Evolutionary conservation across 2,329 filamentous ascomycete species (phyloP), one percentile per base, ranked within the genome.

Genomic region (Stagonosporopsis rhizophila): DNA sequence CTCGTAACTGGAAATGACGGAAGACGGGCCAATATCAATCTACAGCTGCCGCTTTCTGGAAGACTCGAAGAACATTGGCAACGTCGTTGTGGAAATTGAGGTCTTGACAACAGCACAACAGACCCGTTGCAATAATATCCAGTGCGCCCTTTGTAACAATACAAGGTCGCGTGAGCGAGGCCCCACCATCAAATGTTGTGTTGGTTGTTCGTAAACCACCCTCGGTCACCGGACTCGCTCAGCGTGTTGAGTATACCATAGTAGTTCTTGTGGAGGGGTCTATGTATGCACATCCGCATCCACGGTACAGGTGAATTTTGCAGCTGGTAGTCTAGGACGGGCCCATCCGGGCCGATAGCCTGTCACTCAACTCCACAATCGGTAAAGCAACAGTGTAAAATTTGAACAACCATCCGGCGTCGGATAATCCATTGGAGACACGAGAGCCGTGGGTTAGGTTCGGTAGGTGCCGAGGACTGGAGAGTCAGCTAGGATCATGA

Each of bases 41-140:
- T 40, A 37, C 22, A 35, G 37, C 11, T 39, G 47, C 47, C 46
- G 22, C 8, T 20, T 56, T 52, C 47, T 52, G 12, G 53, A 56
- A 56, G 19, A 12, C 5, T 34, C 6, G 32, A 34, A 28, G 53
- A 56, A 56, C 38, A 44, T 52, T 38, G 32, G 53, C 53, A 44
- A 27, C 32, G 23, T 39, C n/a, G 14, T 11, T 42, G 53, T 52
- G 42, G 53, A 56, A 19, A 56, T 52, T 51, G 25, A 14, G 7
- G 34, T 40, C 22, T 15, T 19, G 6, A 22, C 25, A 22, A 17
- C 14, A 35, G 41, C 35, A n/a, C n/a, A 23, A n/a, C 15, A 3
- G 2, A 28, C 5, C 8, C 49, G 25, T 20, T n/a, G n/a, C n/a
- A 1, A 4, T 7, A 15, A 15, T 9, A 6, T 19, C 15, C 11